These are phyloP conservation scores for Exophiala calicioides DNA, from an alignment of 2,329 filamentous ascomycete species.

Conservation along the genomic window DNA sequence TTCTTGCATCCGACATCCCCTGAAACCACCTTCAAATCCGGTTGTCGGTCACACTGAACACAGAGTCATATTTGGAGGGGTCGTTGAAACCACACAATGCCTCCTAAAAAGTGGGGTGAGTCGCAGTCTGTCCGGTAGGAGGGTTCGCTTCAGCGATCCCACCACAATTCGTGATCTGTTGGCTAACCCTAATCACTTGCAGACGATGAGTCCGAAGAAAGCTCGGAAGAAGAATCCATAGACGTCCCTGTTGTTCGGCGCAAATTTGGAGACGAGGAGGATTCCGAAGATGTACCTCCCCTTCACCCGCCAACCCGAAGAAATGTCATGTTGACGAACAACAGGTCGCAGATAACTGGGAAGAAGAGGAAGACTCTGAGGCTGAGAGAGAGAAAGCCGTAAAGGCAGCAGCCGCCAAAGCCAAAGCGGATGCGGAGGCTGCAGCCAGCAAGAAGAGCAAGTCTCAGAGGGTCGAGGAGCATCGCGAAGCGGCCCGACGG, in stretches of 20 bases:
- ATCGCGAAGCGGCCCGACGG: constrained; percentile 63
- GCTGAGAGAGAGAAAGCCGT: constrained; percentile 93
- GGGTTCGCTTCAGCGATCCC: neutral
- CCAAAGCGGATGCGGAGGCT: constrained; percentile 83
- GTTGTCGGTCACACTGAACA: too few relatives aligned
- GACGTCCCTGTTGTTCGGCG: constrained; percentile 50
- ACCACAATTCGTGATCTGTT: neutral
- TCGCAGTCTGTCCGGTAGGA: constrained; percentile 23
- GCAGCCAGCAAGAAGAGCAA: constrained; percentile 90
- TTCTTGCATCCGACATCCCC: too few relatives aligned
- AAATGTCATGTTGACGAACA: constrained; percentile 16
- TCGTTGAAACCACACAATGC: constrained; percentile 41
- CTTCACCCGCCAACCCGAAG: neutral
- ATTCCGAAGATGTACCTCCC: constrained; percentile 69
- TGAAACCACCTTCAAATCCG: too few relatives aligned
- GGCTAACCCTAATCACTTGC: constrained; percentile 30
- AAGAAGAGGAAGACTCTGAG: constrained; percentile 94
- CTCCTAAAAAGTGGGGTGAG: constrained; percentile 54
- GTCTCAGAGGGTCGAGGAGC: constrained; percentile 80
- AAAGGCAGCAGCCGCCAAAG: constrained; percentile 81
- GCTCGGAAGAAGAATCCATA: constrained; percentile 37
- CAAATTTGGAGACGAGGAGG: constrained; percentile 93
- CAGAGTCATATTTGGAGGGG: too few relatives aligned
- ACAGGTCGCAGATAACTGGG: constrained; percentile 93
- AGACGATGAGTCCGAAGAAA: constrained; percentile 51